Percentiles rank a stretch among this genome's conserved stretches.
Conservation (phyloP, 495 filamentous ascomycete genomes). For the Tuber umbilicatum region DNA sequence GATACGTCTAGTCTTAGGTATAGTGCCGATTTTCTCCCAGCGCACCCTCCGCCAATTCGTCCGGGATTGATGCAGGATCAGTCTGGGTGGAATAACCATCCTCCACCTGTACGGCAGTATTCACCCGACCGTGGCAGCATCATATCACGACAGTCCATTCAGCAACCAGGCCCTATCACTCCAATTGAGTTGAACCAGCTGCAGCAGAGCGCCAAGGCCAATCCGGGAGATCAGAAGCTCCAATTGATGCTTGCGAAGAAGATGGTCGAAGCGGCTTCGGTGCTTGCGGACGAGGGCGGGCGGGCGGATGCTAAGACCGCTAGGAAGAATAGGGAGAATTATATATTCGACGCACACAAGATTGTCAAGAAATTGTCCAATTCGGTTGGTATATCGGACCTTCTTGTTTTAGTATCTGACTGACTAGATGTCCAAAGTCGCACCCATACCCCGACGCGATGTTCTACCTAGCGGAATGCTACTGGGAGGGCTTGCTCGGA, state of each 20-base stretch:
- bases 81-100: conserved; percentile 42
- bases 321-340: conserved; percentile 73
- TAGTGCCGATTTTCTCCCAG: conserved; percentile 56
- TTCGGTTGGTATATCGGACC: conserved; percentile 41
- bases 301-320: conserved; percentile 69
- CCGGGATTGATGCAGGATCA: conserved; percentile 59
- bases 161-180: conserved; percentile 56
- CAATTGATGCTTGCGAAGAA: conserved; percentile 75
- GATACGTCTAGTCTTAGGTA: conserved; percentile 11
- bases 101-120: conserved; percentile 40
- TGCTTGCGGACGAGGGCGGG: conserved; percentile 60
- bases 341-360: conserved; percentile 77
- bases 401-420: background rate
- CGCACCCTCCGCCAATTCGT: conserved; percentile 74
- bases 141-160: conserved; percentile 1
- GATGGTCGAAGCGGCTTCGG: conserved; percentile 72
- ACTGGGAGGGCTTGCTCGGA: conserved; percentile 66
- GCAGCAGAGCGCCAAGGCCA: conserved; percentile 57
- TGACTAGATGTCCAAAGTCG: conserved; percentile 20
- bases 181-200: conserved; percentile 68
- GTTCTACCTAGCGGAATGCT: conserved; percentile 88
- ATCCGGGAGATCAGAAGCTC: conserved; percentile 63
- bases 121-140: conserved; percentile 33
- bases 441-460: conserved; percentile 70
- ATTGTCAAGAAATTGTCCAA: conserved; percentile 77